phyloP scores from a whole-genome alignment of 2,329 filamentous ascomycete species.

The Pyrenophora seminiperda region DNA sequence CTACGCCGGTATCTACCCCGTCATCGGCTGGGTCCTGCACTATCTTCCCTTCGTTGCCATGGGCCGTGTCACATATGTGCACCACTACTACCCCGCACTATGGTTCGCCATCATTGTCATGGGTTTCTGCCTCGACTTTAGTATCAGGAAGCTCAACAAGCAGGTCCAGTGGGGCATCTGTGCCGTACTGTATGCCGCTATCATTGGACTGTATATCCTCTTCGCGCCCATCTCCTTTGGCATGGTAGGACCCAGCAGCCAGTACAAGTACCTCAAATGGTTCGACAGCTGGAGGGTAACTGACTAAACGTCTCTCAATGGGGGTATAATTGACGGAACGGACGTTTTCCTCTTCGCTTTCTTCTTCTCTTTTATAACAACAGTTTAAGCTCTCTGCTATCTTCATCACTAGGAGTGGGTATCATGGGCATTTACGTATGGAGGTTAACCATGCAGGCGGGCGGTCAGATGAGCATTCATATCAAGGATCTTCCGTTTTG shows the following conservation, averaged over 20 bases:
- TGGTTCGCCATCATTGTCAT: slow-evolving; percentile 94
- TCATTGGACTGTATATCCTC: slow-evolving; percentile 82
- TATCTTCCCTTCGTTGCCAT: slow-evolving; percentile 96
- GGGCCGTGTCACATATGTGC: slow-evolving; percentile 98
- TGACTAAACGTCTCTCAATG: slow-evolving; percentile 55
- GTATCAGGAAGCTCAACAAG: slow-evolving; percentile 69
- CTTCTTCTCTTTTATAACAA: too few species aligned
- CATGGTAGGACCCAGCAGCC: slow-evolving; percentile 81
- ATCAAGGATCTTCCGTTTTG: too few species aligned
- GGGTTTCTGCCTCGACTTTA: slow-evolving; percentile 88
- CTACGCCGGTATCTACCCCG: slow-evolving; percentile 88
- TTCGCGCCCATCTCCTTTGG: slow-evolving; percentile 97
- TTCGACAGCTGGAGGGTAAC: slow-evolving; percentile 84
- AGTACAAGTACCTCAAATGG: slow-evolving; percentile 96
- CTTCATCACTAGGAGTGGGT: too few species aligned
- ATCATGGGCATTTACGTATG: too few species aligned
- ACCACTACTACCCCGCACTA: slow-evolving; percentile 97
- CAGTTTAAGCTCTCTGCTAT: too few species aligned
- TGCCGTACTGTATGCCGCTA: slow-evolving; percentile 70
- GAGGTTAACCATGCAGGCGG: too few species aligned
- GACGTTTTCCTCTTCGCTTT: too few species aligned
- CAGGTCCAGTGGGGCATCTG: slow-evolving; percentile 72
- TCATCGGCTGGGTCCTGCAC: slow-evolving; percentile 93
- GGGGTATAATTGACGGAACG: too few species aligned
- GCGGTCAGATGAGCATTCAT: too few species aligned